Evolutionary conservation across 306 rosid genomes (phyloP).

Genomic region (Rosa multiflora): DNA sequence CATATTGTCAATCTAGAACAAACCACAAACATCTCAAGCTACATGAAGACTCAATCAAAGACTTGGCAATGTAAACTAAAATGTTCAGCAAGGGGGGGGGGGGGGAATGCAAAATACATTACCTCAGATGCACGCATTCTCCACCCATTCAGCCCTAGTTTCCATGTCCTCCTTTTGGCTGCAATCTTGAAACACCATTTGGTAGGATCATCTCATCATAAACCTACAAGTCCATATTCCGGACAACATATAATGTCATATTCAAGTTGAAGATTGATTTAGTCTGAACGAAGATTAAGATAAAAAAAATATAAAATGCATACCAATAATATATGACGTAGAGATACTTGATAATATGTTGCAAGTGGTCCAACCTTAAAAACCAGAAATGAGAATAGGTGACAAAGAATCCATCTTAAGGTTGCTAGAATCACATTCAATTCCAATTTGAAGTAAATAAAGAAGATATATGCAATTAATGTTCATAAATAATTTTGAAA

Average conservation of each 20-base stretch:
- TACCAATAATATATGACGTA: conserved; percentile 87
- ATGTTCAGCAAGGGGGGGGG: no score
- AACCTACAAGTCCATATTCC: conserved; percentile 40
- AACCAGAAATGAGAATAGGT: conserved; percentile 23
- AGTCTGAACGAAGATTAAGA: neutral
- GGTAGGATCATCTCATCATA: conserved; percentile 98
- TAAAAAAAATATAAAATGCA: conserved; percentile 17
- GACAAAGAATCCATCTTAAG: conserved; percentile 1
- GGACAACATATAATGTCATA: neutral
- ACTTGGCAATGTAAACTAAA: no score
- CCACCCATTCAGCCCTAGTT: no score
- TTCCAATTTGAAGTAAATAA: neutral
- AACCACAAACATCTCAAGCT: no score
- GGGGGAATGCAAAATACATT: no score
- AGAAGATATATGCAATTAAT: neutral
- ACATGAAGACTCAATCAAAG: no score
- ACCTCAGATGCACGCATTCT: no score
- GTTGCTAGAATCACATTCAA: neutral
- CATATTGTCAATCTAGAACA: no score
- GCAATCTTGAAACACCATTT: conserved; percentile 82
- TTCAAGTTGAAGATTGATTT: neutral
- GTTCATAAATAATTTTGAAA: neutral
- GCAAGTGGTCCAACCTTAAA: conserved; percentile 94
- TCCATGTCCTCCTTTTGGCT: conserved; percentile 95
- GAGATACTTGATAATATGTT: conserved; percentile 78